Evolutionary conservation across 2,329 filamentous ascomycete genomes (phyloP), one percentile per base, ranked within the genome.

Genomic region (Aspergillus sp.): DNA sequence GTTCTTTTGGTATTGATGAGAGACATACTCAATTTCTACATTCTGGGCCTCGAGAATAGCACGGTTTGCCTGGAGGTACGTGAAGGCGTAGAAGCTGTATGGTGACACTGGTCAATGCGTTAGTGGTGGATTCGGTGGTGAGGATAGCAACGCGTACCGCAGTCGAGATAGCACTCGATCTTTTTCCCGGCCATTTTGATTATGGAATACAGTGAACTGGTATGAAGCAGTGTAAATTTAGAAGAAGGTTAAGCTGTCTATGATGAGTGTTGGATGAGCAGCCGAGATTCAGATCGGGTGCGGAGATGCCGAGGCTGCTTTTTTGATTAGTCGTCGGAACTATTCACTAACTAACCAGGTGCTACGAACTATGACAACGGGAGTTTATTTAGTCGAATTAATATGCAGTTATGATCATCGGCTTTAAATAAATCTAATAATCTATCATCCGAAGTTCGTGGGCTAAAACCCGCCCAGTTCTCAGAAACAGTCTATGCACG

Each of bases 11-110:
- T 37, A 11, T 4, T 31, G 4, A 8, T 55, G 3, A 55, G 11
- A 0, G 46, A 40, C 14, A 65, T 76, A 90, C 89, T 91, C 86
- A 33, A 92, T 74, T 37, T 86, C 77, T 6, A 91, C 81, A 33
- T 79, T 79, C 70, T 90, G 79, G 9, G 81, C 79, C 49, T 77
- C 74, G 2, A 92, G 79, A 2, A 80, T 69, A 0, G 79, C 73
- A 43, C 23, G 14, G 19, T 57, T 57, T 2, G 39, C 31, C 23
- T 50, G 41, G 9, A 57, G 41, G 17, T 57, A 57, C 1, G 21
- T 40, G 11, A 57, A 44, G 3, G 49, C 55, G 27, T 52, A 57
- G 43, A 44, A 57, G 49, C 55, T 57, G 15, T 57, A 57, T 14
- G 55, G 49, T 7, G 55, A 57, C 17, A 57, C 55, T 57, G 25